These are phyloP conservation scores for Gleditsia sinensis DNA, from an alignment of 306 rosid genomes.

Conservation along the genomic window DNA sequence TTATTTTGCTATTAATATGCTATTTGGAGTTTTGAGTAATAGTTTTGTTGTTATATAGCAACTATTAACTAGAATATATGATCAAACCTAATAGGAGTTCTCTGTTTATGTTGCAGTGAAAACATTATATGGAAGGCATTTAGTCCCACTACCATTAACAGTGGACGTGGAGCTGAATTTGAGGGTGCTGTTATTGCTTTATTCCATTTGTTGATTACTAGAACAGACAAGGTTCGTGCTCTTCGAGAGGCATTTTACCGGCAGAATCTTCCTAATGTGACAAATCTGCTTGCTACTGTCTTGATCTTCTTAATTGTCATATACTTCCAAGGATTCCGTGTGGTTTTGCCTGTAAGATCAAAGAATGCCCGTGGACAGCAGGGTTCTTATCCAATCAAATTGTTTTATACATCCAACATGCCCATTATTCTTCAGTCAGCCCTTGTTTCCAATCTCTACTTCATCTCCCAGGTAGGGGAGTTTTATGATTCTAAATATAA, in stretches of 20 bases:
- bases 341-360: slow-evolving; percentile 60
- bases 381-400: slow-evolving; percentile 62
- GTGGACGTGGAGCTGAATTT: slow-evolving; percentile 63
- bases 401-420: slow-evolving; percentile 69
- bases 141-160: slow-evolving; percentile 61
- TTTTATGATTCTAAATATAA: slow-evolving; percentile 14
- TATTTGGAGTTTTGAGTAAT: not conserved
- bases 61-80: not conserved
- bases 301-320: slow-evolving; percentile 59
- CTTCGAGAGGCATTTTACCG: slow-evolving; percentile 63
- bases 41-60: not conserved
- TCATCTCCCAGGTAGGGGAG: slow-evolving; percentile 52
- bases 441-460: slow-evolving; percentile 54
- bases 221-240: slow-evolving; percentile 58
- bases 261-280: slow-evolving; percentile 62
- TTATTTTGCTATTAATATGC: not conserved
- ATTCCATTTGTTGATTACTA: slow-evolving; percentile 53
- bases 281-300: slow-evolving; percentile 61
- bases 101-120: slow-evolving; percentile 42
- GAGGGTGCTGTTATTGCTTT: slow-evolving; percentile 67
- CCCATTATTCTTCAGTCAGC: slow-evolving; percentile 68
- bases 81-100: not conserved
- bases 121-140: slow-evolving; percentile 67
- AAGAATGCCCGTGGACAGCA: slow-evolving; percentile 61
- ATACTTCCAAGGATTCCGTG: slow-evolving; percentile 64